Conservation (phyloP, 208 protist genomes). For the Naegleria lovaniensis region DNA sequence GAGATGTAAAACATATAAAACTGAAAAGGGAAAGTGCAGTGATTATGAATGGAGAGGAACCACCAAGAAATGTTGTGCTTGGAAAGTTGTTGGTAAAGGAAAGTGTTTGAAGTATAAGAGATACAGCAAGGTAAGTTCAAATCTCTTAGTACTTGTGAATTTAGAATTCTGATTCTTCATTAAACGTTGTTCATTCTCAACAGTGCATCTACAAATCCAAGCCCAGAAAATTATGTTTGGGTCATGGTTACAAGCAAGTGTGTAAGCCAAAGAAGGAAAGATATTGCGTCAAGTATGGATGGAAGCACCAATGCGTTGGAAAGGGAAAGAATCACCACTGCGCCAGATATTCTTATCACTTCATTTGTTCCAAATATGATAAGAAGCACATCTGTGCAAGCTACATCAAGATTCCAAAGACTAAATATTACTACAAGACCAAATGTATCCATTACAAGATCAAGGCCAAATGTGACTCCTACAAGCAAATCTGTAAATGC, state of each 20-base stretch:
- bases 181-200: too few relatives aligned
- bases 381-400: neutral
- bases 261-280: neutral
- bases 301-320: neutral
- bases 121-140: neutral
- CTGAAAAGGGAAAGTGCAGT: neutral
- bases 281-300: neutral
- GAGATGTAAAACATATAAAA: neutral
- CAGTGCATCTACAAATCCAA: too few relatives aligned
- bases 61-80: neutral
- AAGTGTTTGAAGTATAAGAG: neutral
- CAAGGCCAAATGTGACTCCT: neutral
- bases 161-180: too few relatives aligned
- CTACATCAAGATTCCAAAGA: neutral
- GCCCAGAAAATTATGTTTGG: neutral
- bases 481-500: neutral
- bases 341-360: neutral
- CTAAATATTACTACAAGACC: neutral
- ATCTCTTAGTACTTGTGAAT: too few relatives aligned
- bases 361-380: neutral
- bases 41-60: neutral
- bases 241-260: neutral
- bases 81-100: neutral
- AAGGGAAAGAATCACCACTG: neutral
- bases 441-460: neutral